phyloP scores from a whole-genome alignment of 2,329 filamentous ascomycete species.

The Zalaria obscura region DNA sequence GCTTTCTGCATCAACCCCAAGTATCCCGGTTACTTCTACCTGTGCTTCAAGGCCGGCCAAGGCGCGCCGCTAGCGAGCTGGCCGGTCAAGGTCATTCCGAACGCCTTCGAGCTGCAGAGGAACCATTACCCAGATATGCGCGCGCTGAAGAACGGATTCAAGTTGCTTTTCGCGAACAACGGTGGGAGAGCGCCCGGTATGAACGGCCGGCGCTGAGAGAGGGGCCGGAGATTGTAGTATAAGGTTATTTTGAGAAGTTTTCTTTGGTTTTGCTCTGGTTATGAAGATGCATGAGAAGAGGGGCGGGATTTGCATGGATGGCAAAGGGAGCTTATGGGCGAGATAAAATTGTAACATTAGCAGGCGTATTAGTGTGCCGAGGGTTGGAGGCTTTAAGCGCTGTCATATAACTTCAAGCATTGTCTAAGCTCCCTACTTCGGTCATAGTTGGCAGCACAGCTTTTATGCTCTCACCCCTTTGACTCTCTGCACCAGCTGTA shows the following conservation, averaged over 20 bases:
- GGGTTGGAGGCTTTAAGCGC: too few species aligned
- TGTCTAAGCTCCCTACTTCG: too few species aligned
- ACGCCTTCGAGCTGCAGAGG: slow-evolving; percentile 82
- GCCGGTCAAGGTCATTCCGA: slow-evolving; percentile 81
- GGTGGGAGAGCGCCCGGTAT: not conserved
- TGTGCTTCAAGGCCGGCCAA: slow-evolving; percentile 89
- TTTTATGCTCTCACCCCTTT: too few species aligned
- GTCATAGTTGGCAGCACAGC: too few species aligned
- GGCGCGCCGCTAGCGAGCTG: slow-evolving; percentile 60
- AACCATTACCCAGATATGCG: slow-evolving; percentile 89
- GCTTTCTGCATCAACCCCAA: slow-evolving; percentile 90
- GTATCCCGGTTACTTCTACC: slow-evolving; percentile 84
- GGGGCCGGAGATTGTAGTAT: not conserved
- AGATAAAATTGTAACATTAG: not conserved
- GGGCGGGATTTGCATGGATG: not conserved
- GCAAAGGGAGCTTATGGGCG: not conserved
- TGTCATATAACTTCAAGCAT: too few species aligned
- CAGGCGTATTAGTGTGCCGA: not conserved
- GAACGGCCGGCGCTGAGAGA: not conserved
- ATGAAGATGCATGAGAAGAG: not conserved
- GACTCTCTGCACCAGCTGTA: too few species aligned
- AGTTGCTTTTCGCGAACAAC: slow-evolving; percentile 57
- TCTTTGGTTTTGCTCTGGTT: not conserved
- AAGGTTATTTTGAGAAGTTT: not conserved
- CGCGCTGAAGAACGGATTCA: slow-evolving; percentile 93